phyloP scores from a whole-genome alignment of 2,329 filamentous ascomycete genomes.

The Dactylellina sp. region DNA sequence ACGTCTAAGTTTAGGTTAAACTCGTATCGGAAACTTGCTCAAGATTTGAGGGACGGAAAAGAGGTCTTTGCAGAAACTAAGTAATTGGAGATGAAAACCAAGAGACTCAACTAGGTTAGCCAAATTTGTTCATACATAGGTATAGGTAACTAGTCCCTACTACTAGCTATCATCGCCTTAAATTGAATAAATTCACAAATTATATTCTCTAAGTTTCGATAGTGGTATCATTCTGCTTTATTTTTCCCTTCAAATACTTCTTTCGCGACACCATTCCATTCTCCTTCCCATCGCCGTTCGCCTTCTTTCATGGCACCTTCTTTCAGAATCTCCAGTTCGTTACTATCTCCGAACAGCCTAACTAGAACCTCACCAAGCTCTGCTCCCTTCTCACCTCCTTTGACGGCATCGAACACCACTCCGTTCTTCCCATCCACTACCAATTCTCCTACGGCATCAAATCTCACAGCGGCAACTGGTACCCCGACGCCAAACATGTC shows the following conservation, averaged over 20 bases:
- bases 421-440: conserved; percentile 89
- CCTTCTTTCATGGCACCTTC: conserved; percentile 80
- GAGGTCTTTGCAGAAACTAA: too few relatives aligned
- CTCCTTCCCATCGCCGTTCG: conserved; percentile 83
- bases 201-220: too few relatives aligned
- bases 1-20: too few relatives aligned
- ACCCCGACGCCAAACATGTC: conserved; percentile 98
- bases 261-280: conserved; percentile 88
- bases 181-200: too few relatives aligned
- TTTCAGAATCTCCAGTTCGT: conserved; percentile 72
- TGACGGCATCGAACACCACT: conserved; percentile 77
- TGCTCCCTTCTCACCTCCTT: conserved; percentile 63
- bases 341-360: conserved; percentile 53
- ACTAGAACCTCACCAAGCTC: conserved; percentile 74
- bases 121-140: too few relatives aligned
- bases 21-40: too few relatives aligned
- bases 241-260: conserved; percentile 70
- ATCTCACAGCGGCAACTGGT: conserved; percentile 85
- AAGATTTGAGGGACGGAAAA: too few relatives aligned
- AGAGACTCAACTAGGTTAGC: too few relatives aligned
- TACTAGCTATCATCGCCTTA: too few relatives aligned
- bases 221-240: conserved; percentile 26
- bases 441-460: conserved; percentile 90
- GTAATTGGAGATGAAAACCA: too few relatives aligned
- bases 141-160: too few relatives aligned